Percentiles rank a stretch among this genome's conserved stretches.
phyloP scores from a whole-genome alignment of 345 rosid genomes.

The Salix udensis region DNA sequence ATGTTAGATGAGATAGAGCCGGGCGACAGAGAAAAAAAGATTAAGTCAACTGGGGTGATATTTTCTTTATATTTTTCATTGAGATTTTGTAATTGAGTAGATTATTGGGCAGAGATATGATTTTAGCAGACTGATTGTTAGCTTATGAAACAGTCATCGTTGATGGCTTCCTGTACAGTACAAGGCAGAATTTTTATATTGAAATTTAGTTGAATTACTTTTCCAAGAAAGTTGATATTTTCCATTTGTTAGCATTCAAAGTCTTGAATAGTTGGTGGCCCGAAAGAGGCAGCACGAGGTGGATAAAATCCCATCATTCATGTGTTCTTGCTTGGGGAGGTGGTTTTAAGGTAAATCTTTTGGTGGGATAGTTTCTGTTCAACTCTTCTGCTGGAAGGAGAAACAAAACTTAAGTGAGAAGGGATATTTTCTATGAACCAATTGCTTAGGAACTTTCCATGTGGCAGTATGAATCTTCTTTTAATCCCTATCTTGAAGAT shows the following conservation, averaged over 20 bases:
- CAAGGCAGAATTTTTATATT: background rate
- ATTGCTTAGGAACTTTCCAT: too few species aligned
- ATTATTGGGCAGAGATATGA: background rate
- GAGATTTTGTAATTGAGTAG: slow-evolving; percentile 1
- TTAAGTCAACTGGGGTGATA: background rate
- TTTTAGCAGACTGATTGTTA: slow-evolving; percentile 6
- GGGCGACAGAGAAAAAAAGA: background rate
- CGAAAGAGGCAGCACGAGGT: background rate
- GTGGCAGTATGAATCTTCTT: too few species aligned
- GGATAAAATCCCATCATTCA: background rate
- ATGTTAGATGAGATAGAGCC: slow-evolving; percentile 5
- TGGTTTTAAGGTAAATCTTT: too few species aligned
- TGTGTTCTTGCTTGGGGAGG: too few species aligned
- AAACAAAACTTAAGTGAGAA: too few species aligned
- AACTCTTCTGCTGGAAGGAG: too few species aligned
- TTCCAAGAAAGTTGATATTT: background rate
- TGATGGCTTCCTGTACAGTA: slow-evolving; percentile 4
- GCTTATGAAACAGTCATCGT: background rate
- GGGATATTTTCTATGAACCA: too few species aligned
- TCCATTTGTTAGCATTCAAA: background rate
- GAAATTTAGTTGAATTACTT: background rate
- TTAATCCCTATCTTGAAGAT: too few species aligned
- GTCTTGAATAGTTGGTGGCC: background rate
- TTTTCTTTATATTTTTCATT: background rate
- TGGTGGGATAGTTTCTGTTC: too few species aligned